These are phyloP conservation scores for Sugiyamaella japonica DNA, from an alignment of 1,139 yeast genomes.

Conservation along the genomic window DNA sequence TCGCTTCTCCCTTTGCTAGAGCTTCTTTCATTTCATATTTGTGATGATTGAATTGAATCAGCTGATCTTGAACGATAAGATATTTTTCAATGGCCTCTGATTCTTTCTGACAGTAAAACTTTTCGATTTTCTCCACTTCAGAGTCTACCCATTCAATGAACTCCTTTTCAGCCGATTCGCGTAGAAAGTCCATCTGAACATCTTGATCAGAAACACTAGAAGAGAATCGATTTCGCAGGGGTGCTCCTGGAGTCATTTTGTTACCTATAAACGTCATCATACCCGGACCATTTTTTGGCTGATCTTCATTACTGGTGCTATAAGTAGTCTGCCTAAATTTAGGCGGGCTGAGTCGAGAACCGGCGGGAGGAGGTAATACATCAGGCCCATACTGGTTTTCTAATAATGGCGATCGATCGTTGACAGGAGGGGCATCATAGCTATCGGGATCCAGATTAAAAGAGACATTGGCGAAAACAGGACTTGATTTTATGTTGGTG, in stretches of 20 bases:
- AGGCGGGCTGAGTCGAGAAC: not conserved
- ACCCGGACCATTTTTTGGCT: not conserved
- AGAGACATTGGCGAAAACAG: not conserved
- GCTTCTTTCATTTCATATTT: constrained; percentile 12
- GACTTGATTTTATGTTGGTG: not conserved
- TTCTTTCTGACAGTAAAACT: constrained; percentile 61
- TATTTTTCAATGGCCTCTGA: constrained; percentile 60
- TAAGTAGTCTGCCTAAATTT: not conserved
- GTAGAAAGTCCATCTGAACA: constrained; percentile 16
- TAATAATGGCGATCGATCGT: constrained; percentile 40
- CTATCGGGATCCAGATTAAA: not conserved
- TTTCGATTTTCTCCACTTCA: constrained; percentile 59
- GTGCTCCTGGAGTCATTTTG: not conserved
- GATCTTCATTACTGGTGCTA: not conserved
- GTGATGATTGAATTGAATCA: constrained; percentile 63
- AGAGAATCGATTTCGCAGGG: constrained; percentile 12
- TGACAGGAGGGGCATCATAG: constrained; percentile 15
- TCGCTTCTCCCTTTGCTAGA: constrained; percentile 20
- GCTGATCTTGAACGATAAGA: constrained; percentile 63
- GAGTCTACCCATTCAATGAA: constrained; percentile 63
- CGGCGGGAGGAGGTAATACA: not conserved
- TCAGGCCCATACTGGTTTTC: constrained; percentile 8
- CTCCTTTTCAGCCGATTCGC: constrained; percentile 41
- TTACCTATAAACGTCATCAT: constrained; percentile 1
- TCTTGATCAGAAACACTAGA: not conserved